phyloP scores from a whole-genome alignment of 495 filamentous ascomycete genomes.

The Neurospora tetraspora region DNA sequence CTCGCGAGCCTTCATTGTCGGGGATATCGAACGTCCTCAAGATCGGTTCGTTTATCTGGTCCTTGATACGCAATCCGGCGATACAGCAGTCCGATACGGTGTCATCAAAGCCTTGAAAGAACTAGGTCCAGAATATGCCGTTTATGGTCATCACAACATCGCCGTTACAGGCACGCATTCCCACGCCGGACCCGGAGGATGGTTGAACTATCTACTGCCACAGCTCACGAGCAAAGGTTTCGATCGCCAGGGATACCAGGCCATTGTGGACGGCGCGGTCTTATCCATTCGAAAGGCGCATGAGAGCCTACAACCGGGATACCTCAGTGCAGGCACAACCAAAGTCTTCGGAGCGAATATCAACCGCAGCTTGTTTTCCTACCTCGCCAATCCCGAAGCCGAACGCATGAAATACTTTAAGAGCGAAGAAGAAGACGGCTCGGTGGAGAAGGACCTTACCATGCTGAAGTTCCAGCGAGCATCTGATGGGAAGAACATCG shows the following conservation, averaged over 20 bases:
- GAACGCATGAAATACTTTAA: conserved; percentile 65
- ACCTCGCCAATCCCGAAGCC: conserved; percentile 75
- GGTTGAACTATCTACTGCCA: conserved; percentile 92
- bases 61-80: conserved; percentile 78
- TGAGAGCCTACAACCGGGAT: conserved; percentile 58
- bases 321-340: conserved; percentile 63
- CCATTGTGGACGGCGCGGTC: conserved; percentile 80
- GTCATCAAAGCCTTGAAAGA: conserved; percentile 61
- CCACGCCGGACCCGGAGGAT: conserved; percentile 85
- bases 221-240: conserved; percentile 91
- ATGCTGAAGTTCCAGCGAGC: conserved; percentile 69
- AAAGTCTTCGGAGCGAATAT: conserved; percentile 74
- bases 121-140: conserved; percentile 57
- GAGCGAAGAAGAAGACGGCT: conserved; percentile 44
- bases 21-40: conserved; percentile 48
- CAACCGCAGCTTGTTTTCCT: conserved; percentile 84
- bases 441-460: conserved; percentile 83
- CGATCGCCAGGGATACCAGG: conserved; percentile 76
- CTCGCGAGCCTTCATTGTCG: conserved; percentile 86
- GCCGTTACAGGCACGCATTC: conserved; percentile 91
- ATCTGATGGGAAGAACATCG: conserved; percentile 63
- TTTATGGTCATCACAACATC: conserved; percentile 76
- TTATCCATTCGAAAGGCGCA: conserved; percentile 77
- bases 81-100: conserved; percentile 82
- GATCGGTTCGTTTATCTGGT: conserved; percentile 84